Percentiles rank a stretch among this genome's conserved stretches.
phyloP scores from a whole-genome alignment of 2,329 filamentous ascomycete species.

The Cadophora malorum region DNA sequence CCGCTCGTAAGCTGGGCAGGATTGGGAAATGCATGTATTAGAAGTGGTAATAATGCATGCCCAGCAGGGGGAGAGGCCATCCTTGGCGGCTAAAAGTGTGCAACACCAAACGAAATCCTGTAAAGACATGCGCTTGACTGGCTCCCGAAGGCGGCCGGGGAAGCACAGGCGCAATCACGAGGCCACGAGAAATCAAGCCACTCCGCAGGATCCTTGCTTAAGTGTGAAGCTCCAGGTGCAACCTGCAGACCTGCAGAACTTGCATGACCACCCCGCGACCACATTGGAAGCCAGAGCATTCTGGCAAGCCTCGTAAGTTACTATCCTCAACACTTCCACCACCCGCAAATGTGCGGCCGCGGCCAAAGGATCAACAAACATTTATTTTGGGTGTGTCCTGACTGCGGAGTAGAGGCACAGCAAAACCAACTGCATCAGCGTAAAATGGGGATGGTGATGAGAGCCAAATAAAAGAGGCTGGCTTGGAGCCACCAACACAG shows the following conservation, averaged over 20 bases:
- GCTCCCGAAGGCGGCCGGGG: slow-evolving; percentile 21
- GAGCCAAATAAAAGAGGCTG: slow-evolving; percentile 2
- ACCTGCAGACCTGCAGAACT: slow-evolving; percentile 25
- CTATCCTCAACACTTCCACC: slow-evolving; percentile 21
- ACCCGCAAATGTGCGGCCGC: slow-evolving; percentile 12
- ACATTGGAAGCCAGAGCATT: slow-evolving; percentile 5
- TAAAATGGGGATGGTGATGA: not conserved
- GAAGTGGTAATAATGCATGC: slow-evolving; percentile 23
- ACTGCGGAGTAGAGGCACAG: slow-evolving; percentile 28
- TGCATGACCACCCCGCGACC: slow-evolving; percentile 19
- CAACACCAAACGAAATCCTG: slow-evolving; percentile 25
- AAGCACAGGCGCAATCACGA: slow-evolving; percentile 37
- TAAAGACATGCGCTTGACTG: slow-evolving; percentile 30
- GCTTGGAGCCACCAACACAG: slow-evolving; percentile 5
- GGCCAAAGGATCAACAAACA: slow-evolving; percentile 21
- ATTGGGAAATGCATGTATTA: slow-evolving; percentile 18
- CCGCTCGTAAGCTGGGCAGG: slow-evolving; percentile 21
- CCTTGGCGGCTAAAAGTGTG: slow-evolving; percentile 30
- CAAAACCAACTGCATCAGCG: slow-evolving; percentile 17
- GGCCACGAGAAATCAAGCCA: slow-evolving; percentile 39
- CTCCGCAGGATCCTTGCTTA: slow-evolving; percentile 30
- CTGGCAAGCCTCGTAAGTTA: slow-evolving; percentile 5
- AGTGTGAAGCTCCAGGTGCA: slow-evolving; percentile 28
- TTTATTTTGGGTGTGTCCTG: slow-evolving; percentile 22
- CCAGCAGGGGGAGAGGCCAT: slow-evolving; percentile 20